phyloP scores from a whole-genome alignment of 345 rosid species.

The Salix exigua region DNA sequence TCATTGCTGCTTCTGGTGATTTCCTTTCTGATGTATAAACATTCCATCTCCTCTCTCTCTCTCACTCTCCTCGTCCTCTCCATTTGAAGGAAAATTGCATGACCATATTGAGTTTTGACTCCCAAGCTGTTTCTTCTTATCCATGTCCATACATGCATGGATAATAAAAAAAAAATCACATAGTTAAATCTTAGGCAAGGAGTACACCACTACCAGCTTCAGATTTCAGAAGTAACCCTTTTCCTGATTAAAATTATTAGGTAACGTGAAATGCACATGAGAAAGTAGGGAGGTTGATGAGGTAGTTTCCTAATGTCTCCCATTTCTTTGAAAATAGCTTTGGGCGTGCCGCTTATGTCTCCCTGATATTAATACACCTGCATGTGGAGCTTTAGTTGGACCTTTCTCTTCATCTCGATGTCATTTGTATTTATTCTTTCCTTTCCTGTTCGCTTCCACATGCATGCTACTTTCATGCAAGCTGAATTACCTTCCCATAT shows the following conservation, averaged over 20 bases:
- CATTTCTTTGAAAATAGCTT: conserved; percentile 15
- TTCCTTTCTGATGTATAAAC: background rate
- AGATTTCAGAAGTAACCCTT: background rate
- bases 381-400: conserved; percentile 8
- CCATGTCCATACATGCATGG: background rate
- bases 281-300: conserved; percentile 21
- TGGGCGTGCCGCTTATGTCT: conserved; percentile 24
- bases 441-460: background rate
- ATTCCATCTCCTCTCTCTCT: background rate
- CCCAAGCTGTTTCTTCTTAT: background rate
- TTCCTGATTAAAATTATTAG: background rate
- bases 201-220: background rate
- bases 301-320: conserved; percentile 22
- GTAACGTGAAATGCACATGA: conserved; percentile 28
- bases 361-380: background rate
- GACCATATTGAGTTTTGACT: background rate
- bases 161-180: background rate
- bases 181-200: background rate
- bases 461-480: background rate
- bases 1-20: conserved; percentile 3
- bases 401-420: background rate
- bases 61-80: background rate
- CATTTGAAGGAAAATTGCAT: background rate
- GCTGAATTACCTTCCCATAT: background rate
- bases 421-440: background rate